These are phyloP conservation scores for Aspergillus pseudoterreus DNA, from an alignment of 2,329 filamentous ascomycete genomes.

Conservation along the genomic window DNA sequence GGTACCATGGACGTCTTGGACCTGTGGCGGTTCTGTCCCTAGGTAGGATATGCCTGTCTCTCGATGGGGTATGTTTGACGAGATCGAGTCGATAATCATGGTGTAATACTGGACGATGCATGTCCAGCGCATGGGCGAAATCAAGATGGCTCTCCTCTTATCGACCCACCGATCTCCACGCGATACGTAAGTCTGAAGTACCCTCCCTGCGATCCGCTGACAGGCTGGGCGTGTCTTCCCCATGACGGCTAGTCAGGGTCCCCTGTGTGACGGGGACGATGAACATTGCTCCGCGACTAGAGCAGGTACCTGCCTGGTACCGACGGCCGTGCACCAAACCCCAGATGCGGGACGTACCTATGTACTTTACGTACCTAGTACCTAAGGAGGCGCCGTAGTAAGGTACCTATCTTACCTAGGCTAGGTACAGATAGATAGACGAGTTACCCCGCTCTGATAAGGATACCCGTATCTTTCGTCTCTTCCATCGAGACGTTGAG, in stretches of 20 bases:
- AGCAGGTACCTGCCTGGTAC: conserved; percentile 1
- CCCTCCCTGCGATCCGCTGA: not conserved
- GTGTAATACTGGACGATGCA: not conserved
- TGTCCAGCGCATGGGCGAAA: too few species aligned
- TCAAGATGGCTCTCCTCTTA: too few species aligned
- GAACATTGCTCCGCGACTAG: not conserved
- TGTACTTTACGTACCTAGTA: not conserved
- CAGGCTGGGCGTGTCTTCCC: too few species aligned
- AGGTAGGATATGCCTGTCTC: not conserved
- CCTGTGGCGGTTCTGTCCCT: too few species aligned
- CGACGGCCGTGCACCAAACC: not conserved
- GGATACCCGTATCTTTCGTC: not conserved
- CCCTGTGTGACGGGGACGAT: not conserved
- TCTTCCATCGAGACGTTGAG: not conserved
- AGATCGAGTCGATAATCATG: not conserved
- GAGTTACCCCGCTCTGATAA: not conserved
- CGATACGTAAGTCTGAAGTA: not conserved
- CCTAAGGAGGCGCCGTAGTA: not conserved
- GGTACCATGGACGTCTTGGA: not conserved
- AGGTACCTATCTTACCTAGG: not conserved
- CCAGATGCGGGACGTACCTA: not conserved
- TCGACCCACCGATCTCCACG: not conserved
- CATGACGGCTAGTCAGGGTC: not conserved
- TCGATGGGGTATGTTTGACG: not conserved
- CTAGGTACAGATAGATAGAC: too few species aligned